Percentiles rank a stretch among this genome's conserved stretches.
Conservation (phyloP, 202 grass and related monocot species). For the Carex sylvatica region DNA sequence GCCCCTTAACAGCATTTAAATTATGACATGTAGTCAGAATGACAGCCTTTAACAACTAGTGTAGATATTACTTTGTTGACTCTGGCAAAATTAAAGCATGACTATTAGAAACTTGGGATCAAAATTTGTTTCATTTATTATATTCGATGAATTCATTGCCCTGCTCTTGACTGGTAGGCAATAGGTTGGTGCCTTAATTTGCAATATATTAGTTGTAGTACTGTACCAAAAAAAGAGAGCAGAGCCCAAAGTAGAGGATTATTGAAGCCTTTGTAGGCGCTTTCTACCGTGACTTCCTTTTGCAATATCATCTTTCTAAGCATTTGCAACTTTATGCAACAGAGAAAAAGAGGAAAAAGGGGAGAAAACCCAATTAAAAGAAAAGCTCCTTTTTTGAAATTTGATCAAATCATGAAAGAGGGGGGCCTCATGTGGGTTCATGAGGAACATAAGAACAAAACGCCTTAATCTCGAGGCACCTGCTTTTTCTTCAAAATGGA, state of each 20-base stretch:
- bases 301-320: neutral
- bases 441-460: slow-evolving; percentile 23
- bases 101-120: neutral
- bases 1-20: neutral
- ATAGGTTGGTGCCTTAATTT: neutral
- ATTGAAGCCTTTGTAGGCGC: slow-evolving; percentile 6
- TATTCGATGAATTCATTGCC: neutral
- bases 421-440: slow-evolving; percentile 2
- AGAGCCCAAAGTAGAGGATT: neutral
- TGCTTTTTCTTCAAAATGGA: neutral
- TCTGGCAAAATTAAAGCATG: neutral
- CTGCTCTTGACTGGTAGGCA: neutral
- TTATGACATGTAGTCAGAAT: neutral
- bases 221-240: neutral
- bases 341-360: slow-evolving; percentile 1
- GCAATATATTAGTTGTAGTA: neutral
- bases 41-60: neutral
- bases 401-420: slow-evolving; percentile 19
- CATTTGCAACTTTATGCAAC: slow-evolving; percentile 26
- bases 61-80: neutral
- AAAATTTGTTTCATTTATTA: neutral
- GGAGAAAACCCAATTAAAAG: slow-evolving; percentile 9
- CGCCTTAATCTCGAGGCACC: slow-evolving; percentile 14
- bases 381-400: slow-evolving; percentile 15
- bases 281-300: slow-evolving; percentile 5